Evolutionary conservation across 2,329 filamentous ascomycete genomes (phyloP), one percentile per base, ranked within the genome.

Genomic region (Knufia fluminis): DNA sequence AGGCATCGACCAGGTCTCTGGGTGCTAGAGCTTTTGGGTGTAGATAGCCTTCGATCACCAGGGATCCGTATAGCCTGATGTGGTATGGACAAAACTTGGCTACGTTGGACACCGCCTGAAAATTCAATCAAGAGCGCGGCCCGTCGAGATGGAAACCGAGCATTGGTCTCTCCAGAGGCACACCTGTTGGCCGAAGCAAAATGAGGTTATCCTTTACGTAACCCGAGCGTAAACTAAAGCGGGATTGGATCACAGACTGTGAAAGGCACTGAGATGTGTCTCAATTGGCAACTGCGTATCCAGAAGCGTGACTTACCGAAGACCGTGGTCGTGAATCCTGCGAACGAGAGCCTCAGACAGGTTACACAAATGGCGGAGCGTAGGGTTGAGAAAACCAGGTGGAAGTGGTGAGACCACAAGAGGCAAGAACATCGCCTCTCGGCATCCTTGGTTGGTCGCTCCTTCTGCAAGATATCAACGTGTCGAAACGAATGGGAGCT

Each of bases 201-300:
- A 28, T 40, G 35, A 51, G 48, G 51, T 54, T 64, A 64, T 65
- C 43, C 63, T 66, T 68, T 68, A 68, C 66, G 66, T 68, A 68
- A 68, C 65, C 64, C 57, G 60, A 53, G 54, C 58, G 33, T 33
- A 49, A 48, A 38, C 24, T 31, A 39, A 20, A 16, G 33, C 16
- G 23, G 35, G n/a, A 3, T 40, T 19, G 22, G 45, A 19, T 12
- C 19, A 31, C 28, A 17, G 12, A 28, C 23, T 24, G 42, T 8
- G 4, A 14, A 33, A 14, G 12, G 4, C 16, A n/a, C 14, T 12
- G 28, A 14, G n/a, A 35, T 16, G 24, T 33, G 3, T 35, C 17
- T 14, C 7, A 23, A 14, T 4, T 45, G 24, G 14, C 20, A 33
- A 45, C 22, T 4, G 24, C 42, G 6, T 10, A 16, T 26, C 40